Evolutionary conservation across 2,329 filamentous ascomycete genomes (phyloP).

Genomic region (Helicocarpus griseus): DNA sequence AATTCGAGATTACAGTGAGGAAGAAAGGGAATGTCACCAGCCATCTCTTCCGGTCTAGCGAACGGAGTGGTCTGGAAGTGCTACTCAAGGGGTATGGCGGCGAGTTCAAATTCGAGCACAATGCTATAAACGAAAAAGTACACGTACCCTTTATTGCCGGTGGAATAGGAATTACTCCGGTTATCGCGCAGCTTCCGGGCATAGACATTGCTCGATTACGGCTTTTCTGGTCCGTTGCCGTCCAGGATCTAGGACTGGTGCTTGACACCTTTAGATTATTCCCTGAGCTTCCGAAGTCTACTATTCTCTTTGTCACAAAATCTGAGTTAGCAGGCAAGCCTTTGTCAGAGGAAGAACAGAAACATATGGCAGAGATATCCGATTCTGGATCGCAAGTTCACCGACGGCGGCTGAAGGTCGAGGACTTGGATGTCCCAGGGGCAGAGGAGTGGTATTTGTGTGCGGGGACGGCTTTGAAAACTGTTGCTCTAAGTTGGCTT

Average conservation of each 20-base stretch:
- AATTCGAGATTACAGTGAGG: constrained; percentile 64
- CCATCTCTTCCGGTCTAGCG: constrained; percentile 52
- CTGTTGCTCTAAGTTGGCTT: constrained; percentile 44
- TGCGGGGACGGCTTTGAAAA: constrained; percentile 42
- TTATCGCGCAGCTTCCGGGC: constrained; percentile 58
- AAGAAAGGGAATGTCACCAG: constrained; percentile 60
- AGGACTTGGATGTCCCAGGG: constrained; percentile 35
- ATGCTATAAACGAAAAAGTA: constrained; percentile 12
- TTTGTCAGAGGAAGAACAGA: constrained; percentile 25
- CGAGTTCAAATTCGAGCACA: constrained; percentile 39
- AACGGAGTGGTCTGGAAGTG: constrained; percentile 48
- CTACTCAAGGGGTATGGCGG: constrained; percentile 67
- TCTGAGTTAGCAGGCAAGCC: constrained; percentile 8
- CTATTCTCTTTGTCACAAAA: constrained; percentile 58
- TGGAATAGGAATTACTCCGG: constrained; percentile 74
- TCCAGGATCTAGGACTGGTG: constrained; percentile 54
- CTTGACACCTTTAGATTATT: constrained; percentile 47
- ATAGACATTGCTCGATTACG: constrained; percentile 40
- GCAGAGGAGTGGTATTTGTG: constrained; percentile 51
- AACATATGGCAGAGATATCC: constrained; percentile 31
- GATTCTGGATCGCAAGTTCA: constrained; percentile 26
- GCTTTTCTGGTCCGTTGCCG: constrained; percentile 59
- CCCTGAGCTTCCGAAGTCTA: constrained; percentile 41
- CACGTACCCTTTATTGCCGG: constrained; percentile 58
- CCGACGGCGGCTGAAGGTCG: constrained; percentile 37